Evolutionary conservation across 1,284 basidiomycete genomes (phyloP), one percentile per base, ranked within the genome.

Genomic region (Fistulinella cinereoalba): DNA sequence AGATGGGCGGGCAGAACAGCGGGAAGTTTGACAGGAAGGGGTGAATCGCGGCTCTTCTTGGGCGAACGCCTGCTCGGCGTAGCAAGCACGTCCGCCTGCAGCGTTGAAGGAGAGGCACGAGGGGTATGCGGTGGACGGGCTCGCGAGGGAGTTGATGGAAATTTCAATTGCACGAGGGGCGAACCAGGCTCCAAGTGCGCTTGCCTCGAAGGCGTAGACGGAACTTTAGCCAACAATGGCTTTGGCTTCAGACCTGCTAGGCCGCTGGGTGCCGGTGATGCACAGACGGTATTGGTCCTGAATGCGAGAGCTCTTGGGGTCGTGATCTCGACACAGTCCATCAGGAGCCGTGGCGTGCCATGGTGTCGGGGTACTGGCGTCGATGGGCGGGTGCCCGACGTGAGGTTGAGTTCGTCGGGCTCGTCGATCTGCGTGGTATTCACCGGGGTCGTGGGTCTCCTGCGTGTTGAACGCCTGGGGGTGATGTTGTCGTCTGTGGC

Each of bases 261-360:
- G 12, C 38, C 31, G 19, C 33, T 38, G 37, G 29, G 13, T 7
- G 18, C 37, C 6, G 61, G 57, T 10, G 61, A 66, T 9, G 50
- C 47, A 22, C 41, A 25, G 3, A 32, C 39, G 1, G 19, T 21
- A 29, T 37, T 29, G 12, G n/a, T 39, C 27, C 41, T 43, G 38
- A 41, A 27, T 19, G 50, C 41, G 6, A 53, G 19, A 6, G 43
- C 36, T 38, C 50, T 58, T 6, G 64, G 55, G 0, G 71, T 69
- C 13, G 50, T 46, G 19, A 76, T 71, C 43, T 72, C 71, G 5
- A 76, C 69, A 13, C 59, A 70, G 29, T 74, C 63, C 56, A 76
- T 51, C 41, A 76, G 33, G 46, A 66, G 32, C 9, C 74, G 66
- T 9, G 52, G 49, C 1, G 53, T 46, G 9, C 47, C 51, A 6